Conservation (phyloP, 2,329 filamentous ascomycete genomes). For the Hypoxylon sp. region DNA sequence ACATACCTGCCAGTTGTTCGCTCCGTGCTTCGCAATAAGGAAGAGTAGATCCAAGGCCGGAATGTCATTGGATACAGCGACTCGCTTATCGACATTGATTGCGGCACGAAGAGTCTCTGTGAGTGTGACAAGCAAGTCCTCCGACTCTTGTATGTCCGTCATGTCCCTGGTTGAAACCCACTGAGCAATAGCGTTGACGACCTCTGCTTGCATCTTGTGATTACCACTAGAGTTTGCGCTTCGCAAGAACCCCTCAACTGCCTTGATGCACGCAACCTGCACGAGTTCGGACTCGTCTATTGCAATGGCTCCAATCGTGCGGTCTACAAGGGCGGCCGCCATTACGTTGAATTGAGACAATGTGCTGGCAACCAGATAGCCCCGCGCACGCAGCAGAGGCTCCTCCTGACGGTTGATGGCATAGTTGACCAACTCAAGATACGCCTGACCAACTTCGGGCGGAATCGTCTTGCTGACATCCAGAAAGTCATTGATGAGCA, state of each 20-base stretch:
- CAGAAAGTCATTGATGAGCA: slow-evolving; percentile 83
- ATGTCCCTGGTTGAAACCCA: slow-evolving; percentile 86
- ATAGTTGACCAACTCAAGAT: slow-evolving; percentile 83
- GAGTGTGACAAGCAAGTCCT: slow-evolving; percentile 91
- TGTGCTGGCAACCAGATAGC: slow-evolving; percentile 86
- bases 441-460: slow-evolving; percentile 75
- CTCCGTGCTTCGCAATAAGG: slow-evolving; percentile 86
- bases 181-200: slow-evolving; percentile 72
- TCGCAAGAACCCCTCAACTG: slow-evolving; percentile 75
- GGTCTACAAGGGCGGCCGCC: slow-evolving; percentile 74
- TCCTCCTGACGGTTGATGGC: slow-evolving; percentile 77
- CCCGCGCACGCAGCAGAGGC: slow-evolving; percentile 84
- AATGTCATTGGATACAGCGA: slow-evolving; percentile 77
- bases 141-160: slow-evolving; percentile 84
- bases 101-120: slow-evolving; percentile 87
- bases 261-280: slow-evolving; percentile 90
- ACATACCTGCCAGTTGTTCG: slow-evolving; percentile 81
- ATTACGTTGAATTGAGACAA: slow-evolving; percentile 76
- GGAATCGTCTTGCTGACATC: slow-evolving; percentile 80
- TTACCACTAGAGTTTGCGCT: slow-evolving; percentile 61
- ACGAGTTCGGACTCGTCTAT: slow-evolving; percentile 86
- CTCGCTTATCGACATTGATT: slow-evolving; percentile 80
- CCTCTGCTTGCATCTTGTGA: slow-evolving; percentile 63
- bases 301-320: slow-evolving; percentile 79
- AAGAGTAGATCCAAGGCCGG: slow-evolving; percentile 87